Base-by-base conservation (phyloP, 331 rosid genomes). In the Dryas integrifolia region DNA sequence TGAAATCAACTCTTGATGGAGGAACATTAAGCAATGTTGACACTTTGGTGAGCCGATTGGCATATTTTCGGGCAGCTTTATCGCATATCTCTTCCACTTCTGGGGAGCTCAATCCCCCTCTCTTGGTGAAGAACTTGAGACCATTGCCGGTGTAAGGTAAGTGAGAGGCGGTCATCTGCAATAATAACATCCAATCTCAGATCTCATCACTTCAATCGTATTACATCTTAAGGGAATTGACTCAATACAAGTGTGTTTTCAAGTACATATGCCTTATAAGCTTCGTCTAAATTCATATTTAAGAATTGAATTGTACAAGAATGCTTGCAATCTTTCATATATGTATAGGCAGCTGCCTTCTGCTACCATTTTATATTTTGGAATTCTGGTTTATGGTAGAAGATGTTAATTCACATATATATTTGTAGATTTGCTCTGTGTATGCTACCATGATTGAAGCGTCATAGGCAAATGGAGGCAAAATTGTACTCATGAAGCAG, bases 161-260 rank as follows among this genome's bases (percentile, higher is more conserved):
- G 85, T 93, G 98, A 44, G 98, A 93, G 0, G 98, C 98, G 13
- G 98, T 93, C 91, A 93, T 91, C 98, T 91, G 82, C 80, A 76
- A 48, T 1, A 71, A 40, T 24, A 38, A 39, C 70, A 13, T 53
- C 41, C 46, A 5, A 51, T 30, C 35, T 30, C 35, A 30, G 35
- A 56, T 41, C 49, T 43, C 12, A 43, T 71, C 66, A 40, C 49
- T n/a, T n/a, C 49, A 62, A 30, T 30, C 35, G 35, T 30, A 1
- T 30, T 30, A 30, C 3, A 13, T 6, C 11, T 53, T 30, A 16
- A 1, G 38, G 11, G 14, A 8, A 57, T 24, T 57, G 14, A 9
- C 39, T 9, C 1, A 11, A 57, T 9, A 30, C 5, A 24, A 57
- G 1, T 57, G 8, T 24, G 39, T 21, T 57, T 57, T 57, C 62